Percentiles rank a stretch among this genome's conserved stretches.
These are phyloP conservation scores for Carpinus fangiana DNA, from an alignment of 306 rosid species.

Conservation along the genomic window DNA sequence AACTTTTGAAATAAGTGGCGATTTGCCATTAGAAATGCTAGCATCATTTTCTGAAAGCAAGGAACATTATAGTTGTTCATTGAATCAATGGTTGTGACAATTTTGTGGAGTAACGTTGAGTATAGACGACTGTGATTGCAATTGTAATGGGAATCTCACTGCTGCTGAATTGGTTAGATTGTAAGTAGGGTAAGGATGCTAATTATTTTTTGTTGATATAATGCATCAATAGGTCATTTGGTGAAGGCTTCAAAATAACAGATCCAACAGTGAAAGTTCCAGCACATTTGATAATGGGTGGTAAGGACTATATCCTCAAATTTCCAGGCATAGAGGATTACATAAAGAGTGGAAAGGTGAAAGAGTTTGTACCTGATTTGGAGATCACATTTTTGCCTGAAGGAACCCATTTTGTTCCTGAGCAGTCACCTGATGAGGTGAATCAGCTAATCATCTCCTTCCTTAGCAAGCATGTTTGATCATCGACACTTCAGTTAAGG, in stretches of 20 bases:
- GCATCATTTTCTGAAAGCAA: background rate
- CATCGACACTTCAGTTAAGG: background rate
- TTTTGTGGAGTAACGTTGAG: background rate
- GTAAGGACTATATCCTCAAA: constrained; percentile 60
- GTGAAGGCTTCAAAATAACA: constrained; percentile 35
- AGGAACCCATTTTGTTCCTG: constrained; percentile 90
- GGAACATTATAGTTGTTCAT: background rate
- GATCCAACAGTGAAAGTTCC: constrained; percentile 59
- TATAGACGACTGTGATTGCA: background rate
- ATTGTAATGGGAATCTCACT: too few relatives aligned
- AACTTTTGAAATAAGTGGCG: too few relatives aligned
- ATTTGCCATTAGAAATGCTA: too few relatives aligned
- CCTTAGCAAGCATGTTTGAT: constrained; percentile 59
- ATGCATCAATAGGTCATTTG: constrained; percentile 47
- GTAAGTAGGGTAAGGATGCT: background rate
- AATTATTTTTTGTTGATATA: constrained; percentile 6
- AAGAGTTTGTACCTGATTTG: constrained; percentile 52
- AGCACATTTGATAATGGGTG: constrained; percentile 58
- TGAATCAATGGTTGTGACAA: background rate
- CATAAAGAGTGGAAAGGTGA: constrained; percentile 51
- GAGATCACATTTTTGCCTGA: constrained; percentile 60
- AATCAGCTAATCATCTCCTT: constrained; percentile 64
- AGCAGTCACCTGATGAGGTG: constrained; percentile 71
- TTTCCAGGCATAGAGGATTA: constrained; percentile 70
- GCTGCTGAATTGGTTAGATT: too few relatives aligned